phyloP scores from a whole-genome alignment of 148 eudicot genomes.

The Spergularia bocconei region DNA sequence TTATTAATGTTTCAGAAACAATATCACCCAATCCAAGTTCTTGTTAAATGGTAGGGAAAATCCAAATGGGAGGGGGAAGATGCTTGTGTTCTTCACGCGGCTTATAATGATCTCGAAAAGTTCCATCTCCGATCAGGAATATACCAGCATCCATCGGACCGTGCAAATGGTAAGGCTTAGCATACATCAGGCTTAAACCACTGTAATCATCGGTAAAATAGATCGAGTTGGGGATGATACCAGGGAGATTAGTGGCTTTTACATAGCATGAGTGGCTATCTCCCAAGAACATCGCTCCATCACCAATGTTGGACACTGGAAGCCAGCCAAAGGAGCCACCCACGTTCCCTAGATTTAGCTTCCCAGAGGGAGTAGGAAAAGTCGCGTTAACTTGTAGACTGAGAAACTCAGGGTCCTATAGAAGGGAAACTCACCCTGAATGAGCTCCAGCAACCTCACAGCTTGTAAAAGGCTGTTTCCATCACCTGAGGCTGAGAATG shows the following conservation, averaged over 20 bases:
- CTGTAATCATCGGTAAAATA: slow-evolving; percentile 24
- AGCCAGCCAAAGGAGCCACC: neutral
- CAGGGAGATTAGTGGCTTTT: slow-evolving; percentile 1
- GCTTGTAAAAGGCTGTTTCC: slow-evolving; percentile 11
- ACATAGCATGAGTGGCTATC: slow-evolving; percentile 17
- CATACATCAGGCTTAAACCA: neutral
- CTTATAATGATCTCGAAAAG: neutral
- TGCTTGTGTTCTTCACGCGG: neutral
- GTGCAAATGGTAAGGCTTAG: neutral
- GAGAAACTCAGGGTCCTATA: neutral
- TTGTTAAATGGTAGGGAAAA: slow-evolving; percentile 17
- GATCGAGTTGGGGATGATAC: neutral
- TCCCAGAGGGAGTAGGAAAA: too few species aligned
- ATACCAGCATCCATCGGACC: slow-evolving; percentile 11
- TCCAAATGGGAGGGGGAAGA: slow-evolving; percentile 15
- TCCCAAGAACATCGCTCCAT: slow-evolving; percentile 23
- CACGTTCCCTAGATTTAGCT: too few species aligned
- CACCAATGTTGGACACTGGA: neutral
- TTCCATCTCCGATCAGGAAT: neutral
- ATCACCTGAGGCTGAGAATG: neutral
- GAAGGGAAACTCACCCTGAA: neutral
- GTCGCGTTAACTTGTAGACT: slow-evolving; percentile 2
- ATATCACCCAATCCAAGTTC: neutral
- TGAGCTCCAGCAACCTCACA: neutral
- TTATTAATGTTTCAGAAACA: neutral